Conservation (phyloP, 129 eudicot species). For the Flaveria linearis region DNA sequence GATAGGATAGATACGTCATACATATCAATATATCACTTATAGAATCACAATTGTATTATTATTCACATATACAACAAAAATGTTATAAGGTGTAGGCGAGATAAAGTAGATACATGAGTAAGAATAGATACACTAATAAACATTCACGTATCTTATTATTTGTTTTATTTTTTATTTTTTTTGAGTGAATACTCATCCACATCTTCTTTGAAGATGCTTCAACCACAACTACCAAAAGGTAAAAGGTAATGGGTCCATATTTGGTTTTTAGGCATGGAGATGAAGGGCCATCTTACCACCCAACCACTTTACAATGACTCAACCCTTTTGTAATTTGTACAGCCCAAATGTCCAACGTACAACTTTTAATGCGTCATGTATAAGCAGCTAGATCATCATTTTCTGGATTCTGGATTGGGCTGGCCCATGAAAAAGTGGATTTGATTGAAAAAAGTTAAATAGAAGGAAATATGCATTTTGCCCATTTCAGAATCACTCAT, state of each 20-base stretch:
- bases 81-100: not conserved
- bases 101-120: not conserved
- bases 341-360: not conserved
- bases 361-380: slow-evolving; percentile 13
- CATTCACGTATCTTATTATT: not conserved
- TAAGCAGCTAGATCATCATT: slow-evolving; percentile 3
- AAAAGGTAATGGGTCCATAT: slow-evolving; percentile 22
- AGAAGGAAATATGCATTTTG: slow-evolving; percentile 35
- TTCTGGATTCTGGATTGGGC: slow-evolving; percentile 34
- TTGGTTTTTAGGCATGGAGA: slow-evolving; percentile 33
- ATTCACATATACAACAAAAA: not conserved
- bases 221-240: slow-evolving; percentile 23
- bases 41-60: not conserved
- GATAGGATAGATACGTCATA: not conserved
- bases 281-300: slow-evolving; percentile 28
- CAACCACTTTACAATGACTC: slow-evolving; percentile 25
- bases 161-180: not conserved
- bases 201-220: not conserved
- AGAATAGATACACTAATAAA: not conserved
- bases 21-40: too few relatives aligned
- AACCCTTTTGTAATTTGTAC: slow-evolving; percentile 24
- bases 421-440: slow-evolving; percentile 31
- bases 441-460: slow-evolving; percentile 32
- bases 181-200: slow-evolving; percentile 19
- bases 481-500: slow-evolving; percentile 35